Base-by-base conservation (phyloP, 768 basidiomycete genomes). In the Boletellus sp. region DNA sequence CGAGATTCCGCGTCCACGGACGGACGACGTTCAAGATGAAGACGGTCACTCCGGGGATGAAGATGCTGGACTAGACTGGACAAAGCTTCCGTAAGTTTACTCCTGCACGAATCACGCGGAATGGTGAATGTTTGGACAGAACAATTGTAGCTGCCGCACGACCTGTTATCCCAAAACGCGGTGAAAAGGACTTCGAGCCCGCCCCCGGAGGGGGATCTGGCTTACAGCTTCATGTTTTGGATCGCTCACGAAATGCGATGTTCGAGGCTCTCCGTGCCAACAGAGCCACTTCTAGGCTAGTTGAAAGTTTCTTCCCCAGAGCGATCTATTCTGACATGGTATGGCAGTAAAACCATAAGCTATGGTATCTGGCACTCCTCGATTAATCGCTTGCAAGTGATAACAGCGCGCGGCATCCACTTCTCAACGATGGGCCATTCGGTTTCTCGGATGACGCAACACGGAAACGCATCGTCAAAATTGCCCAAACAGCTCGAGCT, bases 181-280 rank as follows among this genome's bases (percentile, higher is more conserved):
- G 96, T 2, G 96, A 98, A 69, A 98, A 99, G 65, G 94, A 98
- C 56, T 98, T 93, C 57, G 95, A 98, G 65, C 96, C 96, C 2
- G 74, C 75, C 57, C 61, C 72, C 19, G 74, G 72, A 9, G 63
- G 80, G 10, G 88, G 86, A 6, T 85, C 90, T 11, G 81, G 79
- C 12, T 72, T 91, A 12, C 96, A 98, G 62, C 70, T 82, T 23
- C 86, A 91, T 70, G 80, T 90, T 52, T 77, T 98, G 19, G 84
- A 90, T 47, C 78, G 84, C 26, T 80, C 91, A 40, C 72, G 95
- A 47, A 72, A 78, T 42, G 96, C 95, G 2, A 91, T 98, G 87
- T 85, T 95, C 49, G 81, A 85, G 26, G 85, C 93, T 1, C 68
- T 99, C 50, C 74, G 79, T 36, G 80, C 85, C 13, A 79, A 79